Percentiles rank a stretch among this genome's conserved stretches.
These are phyloP conservation scores for Diaporthe sp. DNA, from an alignment of 2,329 filamentous ascomycete genomes.

Conservation along the genomic window DNA sequence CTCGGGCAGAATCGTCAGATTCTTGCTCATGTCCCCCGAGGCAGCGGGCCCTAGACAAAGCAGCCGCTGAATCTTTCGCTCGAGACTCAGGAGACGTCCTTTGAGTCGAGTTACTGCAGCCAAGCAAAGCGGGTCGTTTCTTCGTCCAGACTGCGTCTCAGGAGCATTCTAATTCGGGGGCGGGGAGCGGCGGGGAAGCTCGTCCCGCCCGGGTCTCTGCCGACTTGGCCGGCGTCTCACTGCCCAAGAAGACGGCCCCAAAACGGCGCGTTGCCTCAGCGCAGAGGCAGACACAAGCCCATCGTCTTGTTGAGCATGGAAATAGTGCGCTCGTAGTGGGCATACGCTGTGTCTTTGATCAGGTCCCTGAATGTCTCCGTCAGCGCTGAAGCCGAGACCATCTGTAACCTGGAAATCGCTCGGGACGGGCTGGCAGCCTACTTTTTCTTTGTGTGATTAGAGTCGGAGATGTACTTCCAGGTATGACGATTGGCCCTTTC, in stretches of 20 bases:
- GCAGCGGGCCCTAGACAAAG: neutral
- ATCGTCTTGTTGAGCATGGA: conserved; percentile 82
- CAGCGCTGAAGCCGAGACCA: conserved; percentile 41
- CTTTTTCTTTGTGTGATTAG: conserved; percentile 31
- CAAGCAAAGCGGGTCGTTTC: conserved; percentile 34
- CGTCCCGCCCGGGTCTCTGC: neutral
- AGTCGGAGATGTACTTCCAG: conserved; percentile 21
- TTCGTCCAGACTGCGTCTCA: conserved; percentile 23
- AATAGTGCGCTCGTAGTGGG: conserved; percentile 78
- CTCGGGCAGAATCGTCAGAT: conserved; percentile 17
- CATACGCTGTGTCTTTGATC: conserved; percentile 57
- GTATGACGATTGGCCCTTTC: conserved; percentile 51
- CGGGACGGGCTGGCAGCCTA: conserved; percentile 42
- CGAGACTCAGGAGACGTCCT: conserved; percentile 17
- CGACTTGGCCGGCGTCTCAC: conserved; percentile 24
- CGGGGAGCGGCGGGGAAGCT: conserved; percentile 15
- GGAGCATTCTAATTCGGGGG: conserved; percentile 14
- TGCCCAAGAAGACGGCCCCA: neutral
- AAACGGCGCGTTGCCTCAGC: conserved; percentile 7
- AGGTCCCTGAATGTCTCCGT: conserved; percentile 41
- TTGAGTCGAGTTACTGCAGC: conserved; percentile 28
- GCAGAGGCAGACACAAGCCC: conserved; percentile 72
- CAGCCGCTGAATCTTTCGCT: conserved; percentile 29
- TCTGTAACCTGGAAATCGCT: conserved; percentile 10
- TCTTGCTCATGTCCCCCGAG: neutral